Evolutionary conservation across 106 monocot genomes (phyloP), one percentile per base, ranked within the genome.

Genomic region (Phalaenopsis equestris): DNA sequence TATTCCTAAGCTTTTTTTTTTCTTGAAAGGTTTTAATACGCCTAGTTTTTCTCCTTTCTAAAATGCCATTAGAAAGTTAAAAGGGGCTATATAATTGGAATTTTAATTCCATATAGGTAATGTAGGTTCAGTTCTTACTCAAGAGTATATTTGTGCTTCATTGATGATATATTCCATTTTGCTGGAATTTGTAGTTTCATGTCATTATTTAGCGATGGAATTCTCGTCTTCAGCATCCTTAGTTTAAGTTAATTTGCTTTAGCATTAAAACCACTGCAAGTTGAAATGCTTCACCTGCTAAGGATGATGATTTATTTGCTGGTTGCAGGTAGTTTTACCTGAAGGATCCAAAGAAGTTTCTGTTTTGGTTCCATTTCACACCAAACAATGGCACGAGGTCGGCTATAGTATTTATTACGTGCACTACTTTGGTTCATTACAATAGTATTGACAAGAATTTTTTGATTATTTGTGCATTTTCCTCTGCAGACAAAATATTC

Each of bases 311-410:
- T 76, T 75, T 43, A 46, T 74, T 21, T 72, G 78, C 41, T 79
- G n/a, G 14, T 42, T 84, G 74, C 88, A 99, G 98, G 91, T 99
- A 81, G 89, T 99, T 80, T 86, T 99, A 77, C 98, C 98, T 72
- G 94, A 99, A 89, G 98, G 98, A 30, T 99, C 98, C 16, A 88
- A 94, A 73, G 92, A 85, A 72, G 89, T 94, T 70, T 83, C 81
- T 76, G 84, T 81, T 61, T 87, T 83, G 42, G 81, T 85, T 81
- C 92, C 94, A 56, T 94, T 99, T 86, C 82, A 85, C 70, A 84
- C 91, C 72, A 88, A 88, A 73, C 88, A 92, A 87, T 81, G 68
- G 36, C 81, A 90, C 64, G 98, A 91, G 94, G 94, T 94, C 18
- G 10, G 55, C 78, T 39, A 14, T 49, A 42, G 30, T 56, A 19